Conservation (phyloP, 257 asterid species). For the Solanum arcanum region DNA sequence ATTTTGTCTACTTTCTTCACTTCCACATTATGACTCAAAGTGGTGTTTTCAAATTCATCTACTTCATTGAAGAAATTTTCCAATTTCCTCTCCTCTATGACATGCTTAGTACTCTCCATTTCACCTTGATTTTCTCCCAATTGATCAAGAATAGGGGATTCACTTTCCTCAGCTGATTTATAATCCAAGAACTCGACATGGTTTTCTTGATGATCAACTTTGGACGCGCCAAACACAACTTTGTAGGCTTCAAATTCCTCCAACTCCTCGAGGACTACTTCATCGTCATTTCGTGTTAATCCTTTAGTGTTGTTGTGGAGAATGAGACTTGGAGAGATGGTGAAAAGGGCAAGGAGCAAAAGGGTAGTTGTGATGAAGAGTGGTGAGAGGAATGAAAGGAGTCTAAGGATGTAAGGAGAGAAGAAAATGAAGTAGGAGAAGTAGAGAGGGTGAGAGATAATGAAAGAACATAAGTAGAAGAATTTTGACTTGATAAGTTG, state of each 20-base stretch:
- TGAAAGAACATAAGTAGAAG: constrained; percentile 15
- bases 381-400: constrained; percentile 58
- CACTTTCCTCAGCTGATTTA: not conserved
- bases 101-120: not conserved
- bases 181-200: not conserved
- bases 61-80: constrained; percentile 8
- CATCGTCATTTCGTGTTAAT: not conserved
- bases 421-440: constrained; percentile 45
- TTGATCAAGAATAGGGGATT: not conserved
- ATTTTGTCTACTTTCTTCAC: not conserved
- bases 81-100: constrained; percentile 18
- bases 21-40: constrained; percentile 7
- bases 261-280: not conserved
- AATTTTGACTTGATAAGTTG: constrained; percentile 31
- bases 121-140: not conserved
- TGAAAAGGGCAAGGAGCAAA: constrained; percentile 33
- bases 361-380: constrained; percentile 59
- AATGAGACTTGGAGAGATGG: constrained; percentile 9
- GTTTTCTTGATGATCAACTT: not conserved
- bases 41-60: constrained; percentile 3
- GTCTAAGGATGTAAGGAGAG: constrained; percentile 42
- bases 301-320: not conserved
- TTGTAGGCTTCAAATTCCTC: constrained; percentile 47
- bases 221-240: constrained; percentile 22
- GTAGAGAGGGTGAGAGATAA: constrained; percentile 57